A percentile compares a stretch with the other conserved stretches of the same genome.
Conservation (phyloP, 140 eudicot species). For the Bidens hawaiensis region DNA sequence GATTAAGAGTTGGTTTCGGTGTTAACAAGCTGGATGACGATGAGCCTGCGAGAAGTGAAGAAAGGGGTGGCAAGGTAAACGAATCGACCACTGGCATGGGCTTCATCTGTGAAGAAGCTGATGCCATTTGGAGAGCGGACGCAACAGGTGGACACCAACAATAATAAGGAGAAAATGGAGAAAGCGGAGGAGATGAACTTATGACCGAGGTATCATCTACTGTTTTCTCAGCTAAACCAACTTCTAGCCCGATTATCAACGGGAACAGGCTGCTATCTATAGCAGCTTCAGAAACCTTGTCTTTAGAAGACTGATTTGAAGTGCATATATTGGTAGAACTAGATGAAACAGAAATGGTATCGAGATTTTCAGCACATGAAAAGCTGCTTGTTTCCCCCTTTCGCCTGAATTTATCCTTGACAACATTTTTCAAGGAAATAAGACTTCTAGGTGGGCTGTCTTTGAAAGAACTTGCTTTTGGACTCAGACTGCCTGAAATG, state of each 20-base stretch:
- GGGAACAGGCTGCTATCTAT: constrained; percentile 22
- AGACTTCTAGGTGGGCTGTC: constrained; percentile 4
- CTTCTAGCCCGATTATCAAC: constrained; percentile 39
- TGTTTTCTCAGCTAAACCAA: constrained; percentile 35
- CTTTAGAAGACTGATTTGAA: constrained; percentile 22
- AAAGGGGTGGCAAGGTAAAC: constrained; percentile 59
- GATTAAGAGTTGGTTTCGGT: constrained; percentile 41
- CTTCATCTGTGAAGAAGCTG: constrained; percentile 31
- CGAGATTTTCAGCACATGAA: constrained; percentile 21
- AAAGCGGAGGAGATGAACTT: constrained; percentile 27
- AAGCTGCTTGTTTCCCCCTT: constrained; percentile 28
- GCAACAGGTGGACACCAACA: constrained; percentile 89
- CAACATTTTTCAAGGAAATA: constrained; percentile 4
- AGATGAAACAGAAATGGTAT: constrained; percentile 28
- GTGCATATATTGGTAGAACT: constrained; percentile 22
- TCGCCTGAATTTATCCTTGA: constrained; percentile 30
- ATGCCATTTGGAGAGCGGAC: constrained; percentile 41
- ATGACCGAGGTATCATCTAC: constrained; percentile 12
- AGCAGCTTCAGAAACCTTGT: constrained; percentile 26
- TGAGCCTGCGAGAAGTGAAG: constrained; percentile 48
- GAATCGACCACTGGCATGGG: constrained; percentile 49
- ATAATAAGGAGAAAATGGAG: constrained; percentile 67
- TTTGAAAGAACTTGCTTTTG: constrained; percentile 59
- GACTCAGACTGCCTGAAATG: constrained; percentile 60
- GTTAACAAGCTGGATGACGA: constrained; percentile 39